These are phyloP conservation scores for Paecilomyces dactylethromorphus DNA, from an alignment of 2,329 filamentous ascomycete genomes.

Conservation along the genomic window DNA sequence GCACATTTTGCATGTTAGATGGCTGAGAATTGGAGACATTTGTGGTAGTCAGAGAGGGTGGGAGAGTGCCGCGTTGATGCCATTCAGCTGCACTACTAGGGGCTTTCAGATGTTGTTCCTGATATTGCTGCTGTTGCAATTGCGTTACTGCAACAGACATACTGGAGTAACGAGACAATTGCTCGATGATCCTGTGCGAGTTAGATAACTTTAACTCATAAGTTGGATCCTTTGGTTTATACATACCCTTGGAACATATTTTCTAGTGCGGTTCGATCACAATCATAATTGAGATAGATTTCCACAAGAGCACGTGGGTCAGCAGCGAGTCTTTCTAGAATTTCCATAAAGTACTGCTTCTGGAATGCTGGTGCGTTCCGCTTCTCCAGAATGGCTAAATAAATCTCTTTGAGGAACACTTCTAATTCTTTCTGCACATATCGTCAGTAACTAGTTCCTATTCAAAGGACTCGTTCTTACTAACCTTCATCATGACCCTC, in stretches of 20 bases:
- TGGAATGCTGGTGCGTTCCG: constrained; percentile 80
- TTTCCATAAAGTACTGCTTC: constrained; percentile 83
- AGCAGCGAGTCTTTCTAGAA: constrained; percentile 74
- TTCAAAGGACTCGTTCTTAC: constrained; percentile 14
- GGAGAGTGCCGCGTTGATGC: constrained; percentile 78
- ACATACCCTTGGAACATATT: constrained; percentile 79
- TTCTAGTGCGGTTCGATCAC: constrained; percentile 82
- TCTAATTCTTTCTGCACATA: constrained; percentile 77
- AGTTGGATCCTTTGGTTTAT: not conserved
- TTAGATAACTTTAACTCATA: constrained; percentile 1
- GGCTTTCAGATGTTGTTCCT: constrained; percentile 64
- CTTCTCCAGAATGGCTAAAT: constrained; percentile 83
- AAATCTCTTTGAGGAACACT: constrained; percentile 96
- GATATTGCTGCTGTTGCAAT: constrained; percentile 76
- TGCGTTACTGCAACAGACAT: constrained; percentile 68
- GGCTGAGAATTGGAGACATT: constrained; percentile 55
- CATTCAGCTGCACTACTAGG: constrained; percentile 62
- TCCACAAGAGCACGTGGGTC: constrained; percentile 89
- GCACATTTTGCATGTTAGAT: constrained; percentile 56
- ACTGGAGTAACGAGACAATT: constrained; percentile 81
- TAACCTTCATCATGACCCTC: constrained; percentile 83
- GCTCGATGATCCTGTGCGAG: constrained; percentile 68
- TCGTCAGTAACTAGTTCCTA: constrained; percentile 7
- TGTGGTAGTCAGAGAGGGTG: constrained; percentile 76
- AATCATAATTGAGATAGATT: constrained; percentile 97